Evolutionary conservation across 2,329 filamentous ascomycete species (phyloP), one percentile per base, ranked within the genome.

Genomic region (Colletotrichum lentis): DNA sequence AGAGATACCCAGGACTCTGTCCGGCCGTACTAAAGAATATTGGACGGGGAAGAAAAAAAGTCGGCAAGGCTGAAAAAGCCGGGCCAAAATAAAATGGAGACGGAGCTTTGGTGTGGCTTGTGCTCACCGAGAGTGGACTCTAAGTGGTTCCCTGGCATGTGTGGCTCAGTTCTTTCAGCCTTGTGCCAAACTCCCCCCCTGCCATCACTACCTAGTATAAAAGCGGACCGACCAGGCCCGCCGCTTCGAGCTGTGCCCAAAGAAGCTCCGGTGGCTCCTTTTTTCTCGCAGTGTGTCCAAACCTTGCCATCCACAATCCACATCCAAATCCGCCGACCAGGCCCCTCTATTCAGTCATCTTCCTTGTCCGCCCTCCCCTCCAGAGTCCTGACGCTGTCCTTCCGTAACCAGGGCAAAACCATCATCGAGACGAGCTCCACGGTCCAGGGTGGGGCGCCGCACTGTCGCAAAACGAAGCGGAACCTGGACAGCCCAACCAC

Each of bases 1-100:
- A 24, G 2, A 24, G 31, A 35, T 35, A 35, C 31, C 31, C 31
- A 35, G 31, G 8, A 35, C 31, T 31, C 7, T 31, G 27, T 31
- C 27, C 27, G 27, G 1, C 27, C 27, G 27, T 31, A 35, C 31
- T 10, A 53, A 69, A 22, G 24, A 27, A 62, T 39, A 57, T 18
- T 12, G 47, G 22, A 24, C n/a, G 3, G 1, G 43, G 18, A 14
- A 74, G n/a, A 66, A 69, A 65, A 71, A 66, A 69, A 63, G 52
- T 69, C 66, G 62, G 54, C 63, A 63, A 71, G 72, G 72, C 66
- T 71, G 63, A 62, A 50, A 46, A 22, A 53, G 27, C n/a, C 35
- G 43, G 56, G 31, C 31, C 27, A 66, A 61, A 67, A 64, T 62
- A 43, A 59, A 63, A 63, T 64, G 67, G 65, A 50, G 65, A 35